Conservation (phyloP, 441 rosid genomes). For the Croton laevigatus region DNA sequence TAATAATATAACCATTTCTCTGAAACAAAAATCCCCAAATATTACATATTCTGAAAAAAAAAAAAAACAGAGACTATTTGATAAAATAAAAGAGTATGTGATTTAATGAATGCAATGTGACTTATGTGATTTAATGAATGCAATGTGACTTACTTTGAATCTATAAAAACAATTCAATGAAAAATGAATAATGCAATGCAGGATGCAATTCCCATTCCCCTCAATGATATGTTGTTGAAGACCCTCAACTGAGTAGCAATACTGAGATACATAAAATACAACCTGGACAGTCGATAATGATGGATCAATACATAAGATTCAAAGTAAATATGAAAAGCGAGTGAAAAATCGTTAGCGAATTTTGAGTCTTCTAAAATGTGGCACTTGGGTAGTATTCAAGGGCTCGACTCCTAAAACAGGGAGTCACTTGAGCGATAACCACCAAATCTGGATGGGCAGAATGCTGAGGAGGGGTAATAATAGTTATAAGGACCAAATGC, state of each 20-base stretch:
- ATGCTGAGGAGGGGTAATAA: conserved; percentile 2
- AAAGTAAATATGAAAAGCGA: background rate
- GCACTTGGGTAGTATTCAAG: conserved; percentile 24
- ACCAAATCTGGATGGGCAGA: conserved; percentile 8
- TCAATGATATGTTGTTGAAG: conserved; percentile 22
- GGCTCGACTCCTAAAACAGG: conserved; percentile 24
- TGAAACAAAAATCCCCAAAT: conserved; percentile 7
- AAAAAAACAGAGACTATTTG: conserved; percentile 13
- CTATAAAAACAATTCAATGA: background rate
- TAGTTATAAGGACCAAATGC: conserved; percentile 9
- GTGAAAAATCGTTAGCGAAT: conserved; percentile 13
- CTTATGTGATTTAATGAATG: conserved; percentile 33
- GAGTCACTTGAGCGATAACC: conserved; percentile 5
- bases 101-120: too few relatives aligned
- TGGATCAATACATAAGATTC: conserved; percentile 21
- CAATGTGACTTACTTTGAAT: conserved; percentile 27
- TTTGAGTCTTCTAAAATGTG: conserved; percentile 20
- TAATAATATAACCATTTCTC: conserved; percentile 6
- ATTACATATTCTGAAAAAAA: conserved; percentile 12
- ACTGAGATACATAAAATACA: conserved; percentile 18
- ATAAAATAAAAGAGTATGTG: background rate
- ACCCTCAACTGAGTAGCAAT: conserved; percentile 20
- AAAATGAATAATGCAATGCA: conserved; percentile 32
- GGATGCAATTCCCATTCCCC: conserved; percentile 22
- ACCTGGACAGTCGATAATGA: conserved; percentile 20